Evolutionary conservation across 805 yeast species (phyloP), one percentile per base, ranked within the genome.

Genomic region (Yamadazyma kitorensis): DNA sequence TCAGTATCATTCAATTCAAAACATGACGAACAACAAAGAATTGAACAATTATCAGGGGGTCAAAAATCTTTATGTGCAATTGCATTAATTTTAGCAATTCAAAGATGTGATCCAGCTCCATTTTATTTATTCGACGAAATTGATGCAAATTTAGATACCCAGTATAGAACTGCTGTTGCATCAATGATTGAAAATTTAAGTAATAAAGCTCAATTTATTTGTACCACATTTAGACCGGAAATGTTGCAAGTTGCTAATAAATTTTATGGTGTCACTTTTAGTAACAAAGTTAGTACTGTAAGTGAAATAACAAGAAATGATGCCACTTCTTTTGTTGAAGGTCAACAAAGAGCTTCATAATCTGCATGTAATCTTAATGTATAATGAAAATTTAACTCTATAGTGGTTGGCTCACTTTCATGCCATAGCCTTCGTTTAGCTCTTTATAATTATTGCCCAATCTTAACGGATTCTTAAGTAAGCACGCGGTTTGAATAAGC

Each of bases 41-140:
- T 91, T 37, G 95, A 87, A 54, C 97, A 89, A 54, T 68, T 93
- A 12, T 86, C 96, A 1, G 98, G 98, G 25, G 98, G 98, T 8
- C 98, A 93, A 53, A 91, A 91, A 55, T 85, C 97, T 0, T 66
- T 93, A n/a, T 89, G 98, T 67, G 98, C 98, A 1, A 79, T 93
- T 47, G 89, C 98, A 0, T 72, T 93, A 32, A 89, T 93, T 45
- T 70, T 93, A 38, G 97, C 98, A 4, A 86, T 91, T 40, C 98
- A 93, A 63, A 79, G 76, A 52, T 86, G 94, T 44, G 98, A 93
- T 48, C 98, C 98, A 8, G 97, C 97, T 6, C 97, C 98, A 31
- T 93, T 93, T 57, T 93, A 93, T 54, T 61, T 93, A 29, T 91
- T 93, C 58, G 98, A 93, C 59, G 98, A 93, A 64, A 83, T 93